These are phyloP conservation scores for Pezicula carpinea DNA, from an alignment of 2,329 filamentous ascomycete genomes.

Conservation along the genomic window DNA sequence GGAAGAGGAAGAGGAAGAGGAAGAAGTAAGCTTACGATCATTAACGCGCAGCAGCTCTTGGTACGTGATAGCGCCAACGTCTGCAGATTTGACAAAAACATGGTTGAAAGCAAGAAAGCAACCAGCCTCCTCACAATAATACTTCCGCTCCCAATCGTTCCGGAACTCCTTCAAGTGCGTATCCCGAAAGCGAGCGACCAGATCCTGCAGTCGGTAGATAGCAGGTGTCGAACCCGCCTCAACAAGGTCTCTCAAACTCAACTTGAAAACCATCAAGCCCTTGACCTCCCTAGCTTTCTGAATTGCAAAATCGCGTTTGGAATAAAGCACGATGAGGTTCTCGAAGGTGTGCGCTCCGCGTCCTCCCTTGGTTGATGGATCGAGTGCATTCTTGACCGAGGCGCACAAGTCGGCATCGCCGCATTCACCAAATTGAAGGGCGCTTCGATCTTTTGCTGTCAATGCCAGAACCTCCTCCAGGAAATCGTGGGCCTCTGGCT, in stretches of 20 bases:
- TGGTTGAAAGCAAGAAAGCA: background rate
- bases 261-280: background rate
- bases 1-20: no score
- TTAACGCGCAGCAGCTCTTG: no score
- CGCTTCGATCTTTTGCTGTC: no score
- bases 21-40: no score
- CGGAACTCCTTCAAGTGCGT: background rate
- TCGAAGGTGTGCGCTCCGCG: background rate
- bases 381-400: background rate
- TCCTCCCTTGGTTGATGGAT: background rate
- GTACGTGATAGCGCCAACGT: background rate
- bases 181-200: background rate
- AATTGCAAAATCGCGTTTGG: background rate
- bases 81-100: background rate
- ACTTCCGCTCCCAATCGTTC: background rate
- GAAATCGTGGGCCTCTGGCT: no score
- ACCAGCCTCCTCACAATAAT: background rate
- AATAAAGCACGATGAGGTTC: background rate
- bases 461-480: no score
- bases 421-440: no score
- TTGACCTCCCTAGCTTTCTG: background rate
- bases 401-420: background rate
- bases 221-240: background rate
- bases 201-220: background rate
- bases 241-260: background rate